Evolutionary conservation across 2,329 filamentous ascomycete species (phyloP).

Genomic region (Aspergillus pseudoviridinutans): DNA sequence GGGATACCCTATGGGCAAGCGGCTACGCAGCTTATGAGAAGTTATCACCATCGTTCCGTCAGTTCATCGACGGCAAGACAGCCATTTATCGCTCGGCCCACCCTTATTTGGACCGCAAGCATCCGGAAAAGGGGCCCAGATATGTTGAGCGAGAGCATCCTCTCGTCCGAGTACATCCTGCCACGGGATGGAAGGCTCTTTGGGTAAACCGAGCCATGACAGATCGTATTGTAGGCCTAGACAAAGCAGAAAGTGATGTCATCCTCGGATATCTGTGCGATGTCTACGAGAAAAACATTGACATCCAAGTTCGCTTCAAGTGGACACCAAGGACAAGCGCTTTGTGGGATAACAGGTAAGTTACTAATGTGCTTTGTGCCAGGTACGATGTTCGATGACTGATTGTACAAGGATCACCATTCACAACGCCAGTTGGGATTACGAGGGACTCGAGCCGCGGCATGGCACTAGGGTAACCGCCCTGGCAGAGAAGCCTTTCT

Average conservation of each 20-base stretch:
- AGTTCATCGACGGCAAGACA: constrained; percentile 63
- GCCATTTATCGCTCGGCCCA: constrained; percentile 66
- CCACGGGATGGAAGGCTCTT: constrained; percentile 69
- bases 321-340: constrained; percentile 66
- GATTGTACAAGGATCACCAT: constrained; percentile 57
- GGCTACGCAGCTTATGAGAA: constrained; percentile 72
- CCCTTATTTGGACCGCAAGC: constrained; percentile 61
- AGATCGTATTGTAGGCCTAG: constrained; percentile 63
- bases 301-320: constrained; percentile 68
- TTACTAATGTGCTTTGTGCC: neutral
- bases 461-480: constrained; percentile 70
- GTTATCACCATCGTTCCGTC: constrained; percentile 65
- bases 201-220: constrained; percentile 71
- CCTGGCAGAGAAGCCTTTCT: constrained; percentile 68
- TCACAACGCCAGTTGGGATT: constrained; percentile 72
- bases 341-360: constrained; percentile 66
- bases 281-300: constrained; percentile 65
- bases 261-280: constrained; percentile 65
- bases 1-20: constrained; percentile 69
- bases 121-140: constrained; percentile 60
- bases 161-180: constrained; percentile 66
- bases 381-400: neutral
- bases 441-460: constrained; percentile 61
- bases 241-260: constrained; percentile 64
- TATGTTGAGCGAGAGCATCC: constrained; percentile 65